A percentile compares a stretch with the other conserved stretches of the same genome.
Conservation (phyloP, 2,329 filamentous ascomycete genomes). For the Alternaria metachromatica region DNA sequence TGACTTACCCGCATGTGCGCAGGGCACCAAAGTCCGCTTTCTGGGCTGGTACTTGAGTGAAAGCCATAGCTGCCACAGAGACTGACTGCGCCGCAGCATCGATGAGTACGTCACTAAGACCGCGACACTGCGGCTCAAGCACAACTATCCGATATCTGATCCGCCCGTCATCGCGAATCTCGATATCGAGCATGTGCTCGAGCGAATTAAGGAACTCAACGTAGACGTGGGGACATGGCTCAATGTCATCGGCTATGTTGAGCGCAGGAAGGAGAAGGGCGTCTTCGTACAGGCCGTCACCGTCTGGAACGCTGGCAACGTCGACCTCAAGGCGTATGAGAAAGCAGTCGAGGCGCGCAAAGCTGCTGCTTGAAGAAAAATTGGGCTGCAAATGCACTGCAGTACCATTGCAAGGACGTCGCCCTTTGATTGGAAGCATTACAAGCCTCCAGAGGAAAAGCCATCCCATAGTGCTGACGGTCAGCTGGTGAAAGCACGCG, state of each 20-base stretch:
- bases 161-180: slow-evolving; percentile 63
- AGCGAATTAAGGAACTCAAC: slow-evolving; percentile 67
- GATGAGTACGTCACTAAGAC: slow-evolving; percentile 62
- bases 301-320: slow-evolving; percentile 76
- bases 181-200: slow-evolving; percentile 74
- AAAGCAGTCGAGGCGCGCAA: slow-evolving; percentile 48
- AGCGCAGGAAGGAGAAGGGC: slow-evolving; percentile 27
- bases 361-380: neutral
- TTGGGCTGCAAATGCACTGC: no score
- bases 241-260: slow-evolving; percentile 83
- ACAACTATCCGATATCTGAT: slow-evolving; percentile 62
- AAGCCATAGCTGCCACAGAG: neutral
- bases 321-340: slow-evolving; percentile 77
- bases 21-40: slow-evolving; percentile 86
- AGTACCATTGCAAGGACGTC: no score
- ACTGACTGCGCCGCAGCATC: slow-evolving; percentile 56
- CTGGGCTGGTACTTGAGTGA: slow-evolving; percentile 76
- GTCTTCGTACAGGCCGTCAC: slow-evolving; percentile 74
- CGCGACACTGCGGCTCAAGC: slow-evolving; percentile 71
- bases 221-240: slow-evolving; percentile 82
- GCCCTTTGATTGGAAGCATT: neutral
- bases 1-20: slow-evolving; percentile 55
- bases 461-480: neutral
- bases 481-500: neutral
- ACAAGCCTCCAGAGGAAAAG: neutral